phyloP scores from a whole-genome alignment of 108 stramenopile species.

The Nannochloropsis gaditana region DNA sequence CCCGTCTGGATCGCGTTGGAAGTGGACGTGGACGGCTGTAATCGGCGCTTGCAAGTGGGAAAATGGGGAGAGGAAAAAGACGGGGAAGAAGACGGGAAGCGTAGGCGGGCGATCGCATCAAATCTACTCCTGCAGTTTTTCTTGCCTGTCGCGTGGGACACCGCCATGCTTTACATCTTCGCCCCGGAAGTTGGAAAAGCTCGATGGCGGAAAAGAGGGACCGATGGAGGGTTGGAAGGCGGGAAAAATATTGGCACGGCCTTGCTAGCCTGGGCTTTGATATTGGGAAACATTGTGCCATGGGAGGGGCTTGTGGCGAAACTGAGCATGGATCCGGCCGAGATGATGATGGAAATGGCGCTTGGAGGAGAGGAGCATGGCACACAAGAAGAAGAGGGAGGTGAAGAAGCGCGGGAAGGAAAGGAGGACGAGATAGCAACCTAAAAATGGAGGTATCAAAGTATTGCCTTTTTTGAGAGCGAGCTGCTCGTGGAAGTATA shows the following conservation, averaged over 20 bases:
- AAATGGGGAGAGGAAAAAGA: background rate
- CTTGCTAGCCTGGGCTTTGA: background rate
- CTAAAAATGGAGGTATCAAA: background rate
- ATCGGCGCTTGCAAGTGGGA: background rate
- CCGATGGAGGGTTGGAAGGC: background rate
- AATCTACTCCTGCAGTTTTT: background rate
- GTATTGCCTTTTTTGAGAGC: background rate
- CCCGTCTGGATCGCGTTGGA: background rate
- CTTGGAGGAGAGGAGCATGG: background rate
- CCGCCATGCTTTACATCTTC: background rate
- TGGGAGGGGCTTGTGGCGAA: background rate
- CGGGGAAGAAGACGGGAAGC: background rate
- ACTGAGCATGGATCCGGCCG: background rate
- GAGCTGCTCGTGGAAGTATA: no score
- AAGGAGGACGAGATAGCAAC: background rate
- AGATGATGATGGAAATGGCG: constrained; percentile 2
- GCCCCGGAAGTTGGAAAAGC: background rate
- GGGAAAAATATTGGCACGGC: background rate
- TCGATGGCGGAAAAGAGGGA: background rate
- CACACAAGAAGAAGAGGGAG: background rate
- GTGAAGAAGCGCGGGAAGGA: background rate
- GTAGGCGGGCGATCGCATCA: background rate
- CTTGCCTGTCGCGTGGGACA: background rate
- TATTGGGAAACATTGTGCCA: constrained; percentile 7
- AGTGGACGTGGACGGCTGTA: background rate